A percentile compares a stretch with the other conserved stretches of the same genome.
These are phyloP conservation scores for Nigrograna mackinnonii DNA, from an alignment of 2,329 filamentous ascomycete species.

Conservation along the genomic window DNA sequence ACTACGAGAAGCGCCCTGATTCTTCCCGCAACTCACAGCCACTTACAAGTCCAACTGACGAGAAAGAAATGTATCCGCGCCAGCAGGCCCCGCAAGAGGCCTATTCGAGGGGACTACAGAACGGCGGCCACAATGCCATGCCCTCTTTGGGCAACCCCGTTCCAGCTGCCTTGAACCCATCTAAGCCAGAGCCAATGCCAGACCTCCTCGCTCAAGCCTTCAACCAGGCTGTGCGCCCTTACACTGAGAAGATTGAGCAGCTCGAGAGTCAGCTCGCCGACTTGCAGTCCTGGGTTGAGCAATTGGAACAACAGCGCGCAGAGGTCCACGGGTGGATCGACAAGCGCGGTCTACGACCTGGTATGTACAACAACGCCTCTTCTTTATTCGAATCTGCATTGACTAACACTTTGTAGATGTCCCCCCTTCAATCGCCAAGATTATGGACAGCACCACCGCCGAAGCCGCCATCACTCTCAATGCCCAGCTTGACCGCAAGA, in stretches of 20 bases:
- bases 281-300: constrained; percentile 53
- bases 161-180: constrained; percentile 24
- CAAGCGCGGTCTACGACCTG: constrained; percentile 57
- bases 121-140: constrained; percentile 15
- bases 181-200: constrained; percentile 49
- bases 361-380: constrained; percentile 35
- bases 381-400: neutral
- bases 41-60: constrained; percentile 25
- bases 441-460: constrained; percentile 55
- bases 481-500: constrained; percentile 61
- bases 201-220: constrained; percentile 57
- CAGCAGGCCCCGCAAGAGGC: constrained; percentile 45
- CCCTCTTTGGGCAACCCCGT: no score
- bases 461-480: constrained; percentile 56
- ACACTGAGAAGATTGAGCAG: constrained; percentile 57
- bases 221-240: constrained; percentile 56
- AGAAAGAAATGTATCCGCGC: constrained; percentile 50
- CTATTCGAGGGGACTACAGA: constrained; percentile 12
- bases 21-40: constrained; percentile 40
- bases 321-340: constrained; percentile 60
- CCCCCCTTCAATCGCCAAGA: constrained; percentile 54
- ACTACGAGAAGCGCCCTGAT: constrained; percentile 44
- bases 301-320: constrained; percentile 54
- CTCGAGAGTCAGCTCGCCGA: constrained; percentile 56
- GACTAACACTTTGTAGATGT: constrained; percentile 45